phyloP scores from a whole-genome alignment of 768 basidiomycete species.

The Lepiota brunneoincarnata region DNA sequence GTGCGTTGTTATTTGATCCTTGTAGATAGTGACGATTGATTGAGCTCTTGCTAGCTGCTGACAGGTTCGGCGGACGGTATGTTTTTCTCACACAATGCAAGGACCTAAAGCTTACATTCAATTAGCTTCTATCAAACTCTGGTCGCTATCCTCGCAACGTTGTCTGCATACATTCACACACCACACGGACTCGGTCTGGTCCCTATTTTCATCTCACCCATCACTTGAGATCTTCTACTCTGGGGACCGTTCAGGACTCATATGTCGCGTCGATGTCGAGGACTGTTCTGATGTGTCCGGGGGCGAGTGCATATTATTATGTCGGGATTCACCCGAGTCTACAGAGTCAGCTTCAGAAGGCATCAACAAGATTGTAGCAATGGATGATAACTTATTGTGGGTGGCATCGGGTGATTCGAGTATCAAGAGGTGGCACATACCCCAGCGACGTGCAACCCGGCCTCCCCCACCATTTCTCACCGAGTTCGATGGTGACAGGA shows the following conservation, averaged over 20 bases:
- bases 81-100: conserved; percentile 14
- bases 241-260: conserved; percentile 86
- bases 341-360: conserved; percentile 39
- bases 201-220: conserved; percentile 84
- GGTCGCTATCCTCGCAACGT: conserved; percentile 86
- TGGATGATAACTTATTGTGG: conserved; percentile 88
- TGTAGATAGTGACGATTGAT: not conserved
- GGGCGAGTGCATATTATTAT: conserved; percentile 85
- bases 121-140: conserved; percentile 82
- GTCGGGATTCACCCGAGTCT: conserved; percentile 54
- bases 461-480: conserved; percentile 18
- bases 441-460: conserved; percentile 42
- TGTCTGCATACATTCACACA: conserved; percentile 96
- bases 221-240: conserved; percentile 89
- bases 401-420: conserved; percentile 83
- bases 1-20: conserved; percentile 42
- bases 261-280: conserved; percentile 91
- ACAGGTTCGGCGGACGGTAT: conserved; percentile 80
- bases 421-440: conserved; percentile 80
- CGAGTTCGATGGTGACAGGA: conserved; percentile 25
- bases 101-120: conserved; percentile 6
- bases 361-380: conserved; percentile 78
- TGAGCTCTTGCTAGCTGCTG: conserved; percentile 48
- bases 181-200: conserved; percentile 94
- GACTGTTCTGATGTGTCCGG: conserved; percentile 77